Evolutionary conservation across 768 basidiomycete species (phyloP).

Genomic region (Podaxis pistillaris): DNA sequence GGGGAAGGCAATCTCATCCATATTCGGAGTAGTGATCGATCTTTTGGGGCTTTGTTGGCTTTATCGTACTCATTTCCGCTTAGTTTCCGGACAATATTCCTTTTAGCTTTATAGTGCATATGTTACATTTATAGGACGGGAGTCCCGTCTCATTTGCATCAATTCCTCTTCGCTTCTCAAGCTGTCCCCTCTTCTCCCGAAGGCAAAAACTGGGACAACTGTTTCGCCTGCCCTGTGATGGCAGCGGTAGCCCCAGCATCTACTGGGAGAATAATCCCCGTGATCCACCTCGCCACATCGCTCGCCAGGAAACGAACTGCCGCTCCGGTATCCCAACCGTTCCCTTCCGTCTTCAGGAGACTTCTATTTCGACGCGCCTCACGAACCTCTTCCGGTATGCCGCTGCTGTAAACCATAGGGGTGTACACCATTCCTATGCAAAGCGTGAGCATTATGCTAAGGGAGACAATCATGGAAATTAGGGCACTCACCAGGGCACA

Average conservation of each 20-base stretch:
- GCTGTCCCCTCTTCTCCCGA: neutral
- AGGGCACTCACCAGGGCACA: slow-evolving; percentile 34
- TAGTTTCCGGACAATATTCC: neutral
- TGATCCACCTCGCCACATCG: slow-evolving; percentile 44
- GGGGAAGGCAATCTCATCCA: neutral
- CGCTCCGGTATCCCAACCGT: slow-evolving; percentile 41
- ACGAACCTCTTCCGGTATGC: slow-evolving; percentile 34
- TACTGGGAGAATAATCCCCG: slow-evolving; percentile 37
- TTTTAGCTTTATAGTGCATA: neutral
- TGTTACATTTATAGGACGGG: neutral
- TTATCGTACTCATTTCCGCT: too few species aligned
- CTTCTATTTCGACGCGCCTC: slow-evolving; percentile 34
- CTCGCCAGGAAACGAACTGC: slow-evolving; percentile 39
- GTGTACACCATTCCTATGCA: slow-evolving; percentile 38
- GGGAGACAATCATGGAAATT: neutral
- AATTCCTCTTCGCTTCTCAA: neutral
- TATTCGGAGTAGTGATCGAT: neutral
- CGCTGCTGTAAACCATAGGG: slow-evolving; percentile 37
- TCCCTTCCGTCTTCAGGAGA: slow-evolving; percentile 40
- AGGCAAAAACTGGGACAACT: slow-evolving; percentile 2
- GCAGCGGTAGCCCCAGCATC: slow-evolving; percentile 41
- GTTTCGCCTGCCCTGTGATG: slow-evolving; percentile 18
- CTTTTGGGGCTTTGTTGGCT: too few species aligned
- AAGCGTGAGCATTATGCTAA: neutral
- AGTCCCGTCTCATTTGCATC: neutral